Evolutionary conservation across 371 early-diverging fungal species (phyloP), one percentile per base, ranked within the genome.

Genomic region (Apophysomyces ossiformis): DNA sequence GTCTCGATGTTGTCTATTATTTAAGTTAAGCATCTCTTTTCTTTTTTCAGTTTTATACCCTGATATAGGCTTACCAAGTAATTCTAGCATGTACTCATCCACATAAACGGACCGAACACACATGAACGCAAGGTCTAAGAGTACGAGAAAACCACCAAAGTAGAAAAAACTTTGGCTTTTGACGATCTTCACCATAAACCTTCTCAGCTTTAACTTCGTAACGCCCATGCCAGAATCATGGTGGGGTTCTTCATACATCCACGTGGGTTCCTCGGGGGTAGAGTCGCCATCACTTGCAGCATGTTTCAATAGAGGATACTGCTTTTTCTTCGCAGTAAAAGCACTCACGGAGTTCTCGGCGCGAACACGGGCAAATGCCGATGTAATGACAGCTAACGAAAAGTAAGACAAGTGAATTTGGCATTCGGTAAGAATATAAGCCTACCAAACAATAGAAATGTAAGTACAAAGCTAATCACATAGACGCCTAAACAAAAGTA

Each of bases 361-460:
- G 35, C 86, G 74, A 1, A 85, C 85, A 7, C 81, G 80, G 18
- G 84, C 85, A 65, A 87, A 87, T 7, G 85, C 82, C n/a, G 85
- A 85, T 1, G 87, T 85, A 47, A 87, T 82, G 21, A 85, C 87
- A 63, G 87, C 87, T 83, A 69, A 12, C 44, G 37, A 12, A 5
- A 37, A 37, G 8, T 32, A 15, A 60, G 54, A 12, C 16, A 43
- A n/a, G 26, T 35, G 13, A 54, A 38, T 50, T 13, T 12, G 8
- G 18, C 47, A 16, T 26, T 26, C 32, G 32, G 2, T 0, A 26
- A 58, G 13, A 7, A 15, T 12, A 35, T 50, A 7, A 46, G 35
- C 74, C 60, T 82, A 83, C 87, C 87, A 69, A 87, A 79, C 35
- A 87, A 71, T 45, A 87, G 65, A 54, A 83, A 85, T 5, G 84